Base-by-base conservation (phyloP, 2,329 filamentous ascomycete genomes). In the Curvularia spicifera region DNA sequence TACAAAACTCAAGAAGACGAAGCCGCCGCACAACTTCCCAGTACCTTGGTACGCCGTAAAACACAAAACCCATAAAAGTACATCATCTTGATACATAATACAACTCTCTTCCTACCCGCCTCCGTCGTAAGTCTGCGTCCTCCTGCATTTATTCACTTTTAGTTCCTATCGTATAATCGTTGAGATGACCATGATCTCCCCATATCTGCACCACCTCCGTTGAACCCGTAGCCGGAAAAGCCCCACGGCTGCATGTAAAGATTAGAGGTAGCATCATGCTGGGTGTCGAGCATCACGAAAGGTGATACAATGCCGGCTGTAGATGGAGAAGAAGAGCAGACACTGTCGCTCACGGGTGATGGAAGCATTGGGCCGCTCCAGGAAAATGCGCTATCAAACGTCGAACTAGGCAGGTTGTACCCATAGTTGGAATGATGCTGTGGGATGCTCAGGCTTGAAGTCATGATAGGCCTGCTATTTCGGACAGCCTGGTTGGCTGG, bases 331-430 rank as follows among this genome's bases (percentile, higher is more conserved):
- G 40, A 43, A 43, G 40, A 43, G 40, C 40, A 24, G 12, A 43
- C 20, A 24, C 40, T 26, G 40, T 43, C 40, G 20, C 40, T 43
- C 24, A 24, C 40, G 10, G 40, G 40, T 8, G 40, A 43, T 26
- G 22, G 10, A 7, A 37, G 35, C 35, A 43, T 22, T 24, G 20
- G 31, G 31, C 22, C 18, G 12, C 33, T 43, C 40, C 40, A 43
- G 13, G 40, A 15, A 15, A 15, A 43, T 5, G 22, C 13, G 40
- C 64, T 70, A 51, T 74, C 70, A 40, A 76, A 67, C 0, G 70
- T 72, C 13, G 70, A 68, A 56, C 71, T 71, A 22, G 73, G 71
- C 31, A 70, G 59, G 2, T 58, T 65, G 53, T 71, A 71, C 62
- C 72, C 74, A 64, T 66, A 70, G 66, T 52, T 70, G 65, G 2